These are phyloP conservation scores for Trichosporon sp. DNA, from an alignment of 1,284 basidiomycete species.

Conservation along the genomic window DNA sequence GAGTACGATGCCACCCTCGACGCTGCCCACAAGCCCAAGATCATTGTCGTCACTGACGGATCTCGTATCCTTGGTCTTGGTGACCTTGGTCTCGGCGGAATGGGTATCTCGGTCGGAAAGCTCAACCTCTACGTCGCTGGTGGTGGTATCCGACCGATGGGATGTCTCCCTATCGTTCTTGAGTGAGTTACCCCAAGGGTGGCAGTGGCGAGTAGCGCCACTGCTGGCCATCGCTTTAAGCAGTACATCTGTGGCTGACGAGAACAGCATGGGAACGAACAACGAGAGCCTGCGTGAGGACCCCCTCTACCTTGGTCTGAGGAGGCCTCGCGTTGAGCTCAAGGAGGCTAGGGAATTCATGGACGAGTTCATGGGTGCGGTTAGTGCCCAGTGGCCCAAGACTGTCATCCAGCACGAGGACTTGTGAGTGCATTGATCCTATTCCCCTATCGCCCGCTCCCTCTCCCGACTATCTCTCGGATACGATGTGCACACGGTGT, in stretches of 20 bases:
- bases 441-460: not conserved
- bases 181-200: constrained; percentile 53
- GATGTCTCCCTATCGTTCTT: constrained; percentile 77
- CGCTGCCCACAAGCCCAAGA: constrained; percentile 67
- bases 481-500: not conserved
- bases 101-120: constrained; percentile 93
- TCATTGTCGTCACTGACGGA: constrained; percentile 87
- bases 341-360: constrained; percentile 72
- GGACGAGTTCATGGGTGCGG: constrained; percentile 89
- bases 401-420: constrained; percentile 89
- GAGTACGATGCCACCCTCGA: constrained; percentile 58
- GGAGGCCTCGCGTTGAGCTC: constrained; percentile 69
- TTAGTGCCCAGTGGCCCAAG: constrained; percentile 73
- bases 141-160: constrained; percentile 75
- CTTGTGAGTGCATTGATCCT: constrained; percentile 58
- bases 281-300: constrained; percentile 79
- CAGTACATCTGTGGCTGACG: constrained; percentile 18
- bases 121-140: constrained; percentile 88
- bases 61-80: constrained; percentile 91
- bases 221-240: not conserved
- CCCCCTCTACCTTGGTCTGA: constrained; percentile 85
- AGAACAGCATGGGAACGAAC: constrained; percentile 74
- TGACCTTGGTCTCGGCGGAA: constrained; percentile 69
- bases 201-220: not conserved
- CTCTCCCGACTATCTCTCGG: constrained; percentile 1